phyloP scores from a whole-genome alignment of 208 protist species.

The Trypanosoma caninum region DNA sequence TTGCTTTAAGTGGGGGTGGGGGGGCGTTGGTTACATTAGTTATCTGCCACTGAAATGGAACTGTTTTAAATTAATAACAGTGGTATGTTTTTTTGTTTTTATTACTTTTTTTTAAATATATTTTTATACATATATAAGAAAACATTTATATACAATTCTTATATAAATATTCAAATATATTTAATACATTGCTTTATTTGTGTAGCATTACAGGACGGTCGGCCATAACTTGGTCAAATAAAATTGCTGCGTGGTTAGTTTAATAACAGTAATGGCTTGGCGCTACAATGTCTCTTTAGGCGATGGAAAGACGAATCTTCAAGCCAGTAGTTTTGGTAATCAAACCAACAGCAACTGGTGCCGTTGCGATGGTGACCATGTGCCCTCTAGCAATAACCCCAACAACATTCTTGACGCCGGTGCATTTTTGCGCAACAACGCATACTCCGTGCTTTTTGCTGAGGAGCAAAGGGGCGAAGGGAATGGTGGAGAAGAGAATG shows the following conservation, averaged over 20 bases:
- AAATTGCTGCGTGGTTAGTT: background rate
- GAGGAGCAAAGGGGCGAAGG: background rate
- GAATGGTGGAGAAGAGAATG: background rate
- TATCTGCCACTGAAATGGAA: too few species aligned
- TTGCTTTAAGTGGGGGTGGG: background rate
- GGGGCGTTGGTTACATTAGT: background rate
- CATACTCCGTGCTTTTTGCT: background rate
- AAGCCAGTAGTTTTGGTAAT: background rate
- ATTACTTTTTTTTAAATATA: too few species aligned
- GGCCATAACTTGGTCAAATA: background rate
- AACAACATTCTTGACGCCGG: constrained; percentile 25
- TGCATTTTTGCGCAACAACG: constrained; percentile 57
- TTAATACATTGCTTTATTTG: too few species aligned
- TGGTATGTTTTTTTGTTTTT: too few species aligned
- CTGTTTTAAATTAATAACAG: too few species aligned
- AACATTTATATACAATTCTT: too few species aligned
- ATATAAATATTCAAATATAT: too few species aligned
- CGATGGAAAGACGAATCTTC: constrained; percentile 12
- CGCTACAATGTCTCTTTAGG: constrained; percentile 32
- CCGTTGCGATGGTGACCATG: constrained; percentile 76
- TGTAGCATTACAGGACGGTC: too few species aligned
- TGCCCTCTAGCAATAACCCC: background rate
- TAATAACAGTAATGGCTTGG: constrained; percentile 35
- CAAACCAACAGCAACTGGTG: constrained; percentile 94
- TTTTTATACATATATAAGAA: too few species aligned